phyloP scores from a whole-genome alignment of 2,329 filamentous ascomycete genomes.

The Phoma sp. region DNA sequence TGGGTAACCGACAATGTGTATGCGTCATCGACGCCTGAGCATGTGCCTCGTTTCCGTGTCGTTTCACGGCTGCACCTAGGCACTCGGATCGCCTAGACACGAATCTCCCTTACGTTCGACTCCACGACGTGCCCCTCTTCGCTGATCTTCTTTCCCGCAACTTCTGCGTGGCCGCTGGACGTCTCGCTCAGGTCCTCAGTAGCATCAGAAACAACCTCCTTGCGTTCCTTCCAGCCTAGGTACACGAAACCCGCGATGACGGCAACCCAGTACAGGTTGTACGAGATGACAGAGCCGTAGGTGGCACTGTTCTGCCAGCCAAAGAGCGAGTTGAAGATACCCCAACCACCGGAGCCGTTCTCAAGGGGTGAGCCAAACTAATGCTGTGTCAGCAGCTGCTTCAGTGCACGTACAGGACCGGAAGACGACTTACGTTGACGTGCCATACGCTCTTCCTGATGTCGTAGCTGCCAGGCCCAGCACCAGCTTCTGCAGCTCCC shows the following conservation, averaged over 20 bases:
- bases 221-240: slow-evolving; percentile 71
- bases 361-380: slow-evolving; percentile 78
- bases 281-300: slow-evolving; percentile 84
- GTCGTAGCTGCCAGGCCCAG: slow-evolving; percentile 78
- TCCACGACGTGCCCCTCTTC: slow-evolving; percentile 21
- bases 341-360: slow-evolving; percentile 80
- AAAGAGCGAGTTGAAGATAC: slow-evolving; percentile 83
- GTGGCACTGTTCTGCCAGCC: slow-evolving; percentile 91
- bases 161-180: slow-evolving; percentile 22
- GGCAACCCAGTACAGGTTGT: slow-evolving; percentile 85
- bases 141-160: slow-evolving; percentile 24
- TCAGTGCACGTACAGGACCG: not conserved
- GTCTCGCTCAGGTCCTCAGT: slow-evolving; percentile 17
- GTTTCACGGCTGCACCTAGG: not conserved
- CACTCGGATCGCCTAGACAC: slow-evolving; percentile 1
- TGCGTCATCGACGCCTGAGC: not conserved
- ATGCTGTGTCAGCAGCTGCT: slow-evolving; percentile 1
- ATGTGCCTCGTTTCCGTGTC: not conserved
- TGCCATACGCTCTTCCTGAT: slow-evolving; percentile 82
- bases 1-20: not conserved
- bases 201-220: slow-evolving; percentile 24
- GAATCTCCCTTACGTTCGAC: slow-evolving; percentile 22
- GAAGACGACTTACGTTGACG: slow-evolving; percentile 67
- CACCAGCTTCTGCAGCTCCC: slow-evolving; percentile 66
- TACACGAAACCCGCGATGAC: slow-evolving; percentile 69